Evolutionary conservation across 2,329 filamentous ascomycete species (phyloP), one percentile per base, ranked within the genome.

Genomic region (Trichophyton benhamiae): DNA sequence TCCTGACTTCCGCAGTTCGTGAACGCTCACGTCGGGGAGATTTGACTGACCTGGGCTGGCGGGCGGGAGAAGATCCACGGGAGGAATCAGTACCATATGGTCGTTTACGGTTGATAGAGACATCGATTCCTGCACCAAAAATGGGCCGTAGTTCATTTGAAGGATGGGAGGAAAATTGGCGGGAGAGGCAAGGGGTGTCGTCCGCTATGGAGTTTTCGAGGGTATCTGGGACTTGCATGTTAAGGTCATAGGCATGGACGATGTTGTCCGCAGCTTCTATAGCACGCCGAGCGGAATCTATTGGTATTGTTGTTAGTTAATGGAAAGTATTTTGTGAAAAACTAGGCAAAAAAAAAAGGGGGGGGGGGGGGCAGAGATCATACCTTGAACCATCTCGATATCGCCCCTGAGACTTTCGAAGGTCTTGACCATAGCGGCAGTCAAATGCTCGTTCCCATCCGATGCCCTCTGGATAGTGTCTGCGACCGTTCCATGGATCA

Each of bases 251-350:
- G 11, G 86, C 86, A 71, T 88, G 85, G 8, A 89, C 86, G 17
- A 89, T 85, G 66, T 89, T 89, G 70, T 89, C 86, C 6, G 86
- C 86, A 20, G 86, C 86, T 71, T 88, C 86, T 3, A 89, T 84
- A 1, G 86, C 86, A 63, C 86, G 79, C 68, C 85, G 80, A 60
- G 86, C 87, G 69, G 85, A 88, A 68, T 88, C 86, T 58, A 30
- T 44, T 5, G 33, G 22, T 84, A 65, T 67, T 55, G 36, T 11
- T 60, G 17, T 20, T 30, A 58, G 11, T 11, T 60, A 22, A 25
- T 25, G 53, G 11, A 52, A 17, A 52, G 58, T 15, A 59, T 44
- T 61, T 30, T 27, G 9, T 7, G 9, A 38, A 38, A 38, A 59
- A 20, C 30, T 8, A 36, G 58, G 3, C 60, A 36, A 20, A 60